Evolutionary conservation across 352 stramenopile genomes (phyloP).

Genomic region (Elongisporangium prolatum): DNA sequence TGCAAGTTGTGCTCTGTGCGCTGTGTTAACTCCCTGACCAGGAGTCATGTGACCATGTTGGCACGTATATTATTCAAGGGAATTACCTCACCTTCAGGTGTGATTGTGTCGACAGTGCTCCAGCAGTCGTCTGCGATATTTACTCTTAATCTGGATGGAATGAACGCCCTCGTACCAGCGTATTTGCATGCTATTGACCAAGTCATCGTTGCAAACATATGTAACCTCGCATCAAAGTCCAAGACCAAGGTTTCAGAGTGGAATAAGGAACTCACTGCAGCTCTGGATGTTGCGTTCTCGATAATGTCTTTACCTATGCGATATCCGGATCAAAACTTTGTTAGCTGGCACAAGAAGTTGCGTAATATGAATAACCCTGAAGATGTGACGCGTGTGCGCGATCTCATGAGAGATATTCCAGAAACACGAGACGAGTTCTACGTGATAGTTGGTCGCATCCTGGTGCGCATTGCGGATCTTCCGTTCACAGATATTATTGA

Average conservation of each 20-base stretch:
- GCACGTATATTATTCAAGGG: constrained; percentile 70
- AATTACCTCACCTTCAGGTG: constrained; percentile 63
- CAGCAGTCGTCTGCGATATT: constrained; percentile 74
- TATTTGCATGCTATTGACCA: constrained; percentile 81
- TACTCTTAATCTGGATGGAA: constrained; percentile 68
- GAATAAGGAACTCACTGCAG: constrained; percentile 76
- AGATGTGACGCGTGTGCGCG: constrained; percentile 25
- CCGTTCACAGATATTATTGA: constrained; percentile 69
- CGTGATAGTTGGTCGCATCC: constrained; percentile 60
- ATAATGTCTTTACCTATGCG: constrained; percentile 67
- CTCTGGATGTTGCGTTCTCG: constrained; percentile 73
- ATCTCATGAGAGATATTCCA: constrained; percentile 40
- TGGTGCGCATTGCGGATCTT: constrained; percentile 71
- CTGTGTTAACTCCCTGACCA: constrained; percentile 53
- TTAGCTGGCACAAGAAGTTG: constrained; percentile 77
- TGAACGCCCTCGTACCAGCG: constrained; percentile 73
- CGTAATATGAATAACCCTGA: constrained; percentile 6
- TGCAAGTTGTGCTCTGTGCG: constrained; percentile 76
- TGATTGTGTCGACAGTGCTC: constrained; percentile 78
- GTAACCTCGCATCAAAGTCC: constrained; percentile 53
- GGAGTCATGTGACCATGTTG: constrained; percentile 57
- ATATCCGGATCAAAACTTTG: constrained; percentile 72
- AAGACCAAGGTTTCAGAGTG: constrained; percentile 73
- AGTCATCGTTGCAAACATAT: constrained; percentile 83
- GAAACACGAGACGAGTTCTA: constrained; percentile 67